A percentile compares a stretch with the other conserved stretches of the same genome.
Conservation (phyloP, 441 rosid species). For the Pelargonium citronellum region DNA sequence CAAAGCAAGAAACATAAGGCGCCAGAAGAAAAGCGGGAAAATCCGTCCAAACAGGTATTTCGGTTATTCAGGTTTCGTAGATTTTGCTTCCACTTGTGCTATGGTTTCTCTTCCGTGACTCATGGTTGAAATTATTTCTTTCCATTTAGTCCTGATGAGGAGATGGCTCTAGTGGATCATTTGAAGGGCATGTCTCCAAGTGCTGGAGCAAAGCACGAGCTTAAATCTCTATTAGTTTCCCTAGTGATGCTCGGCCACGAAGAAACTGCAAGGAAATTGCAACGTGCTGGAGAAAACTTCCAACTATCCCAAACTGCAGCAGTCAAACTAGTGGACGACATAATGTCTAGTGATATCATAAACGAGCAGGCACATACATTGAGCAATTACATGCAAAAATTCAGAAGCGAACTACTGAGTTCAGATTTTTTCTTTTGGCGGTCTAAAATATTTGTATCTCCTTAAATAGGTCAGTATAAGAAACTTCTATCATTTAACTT, state of each 20-base stretch:
- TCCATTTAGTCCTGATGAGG: constrained; percentile 75
- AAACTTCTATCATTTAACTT: neutral
- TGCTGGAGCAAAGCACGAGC: constrained; percentile 62
- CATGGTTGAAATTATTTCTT: constrained; percentile 16
- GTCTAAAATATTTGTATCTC: constrained; percentile 52
- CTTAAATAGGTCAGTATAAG: constrained; percentile 29
- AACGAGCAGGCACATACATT: constrained; percentile 52
- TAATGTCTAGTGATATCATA: constrained; percentile 43
- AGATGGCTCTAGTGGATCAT: constrained; percentile 87
- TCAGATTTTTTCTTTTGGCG: constrained; percentile 67
- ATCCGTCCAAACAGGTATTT: constrained; percentile 87
- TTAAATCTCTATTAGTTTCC: constrained; percentile 60
- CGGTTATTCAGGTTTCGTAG: constrained; percentile 9
- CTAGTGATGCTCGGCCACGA: constrained; percentile 67
- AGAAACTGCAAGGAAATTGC: constrained; percentile 64
- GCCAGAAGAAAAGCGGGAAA: constrained; percentile 69
- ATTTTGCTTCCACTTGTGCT: too few species aligned
- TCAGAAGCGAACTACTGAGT: constrained; percentile 34
- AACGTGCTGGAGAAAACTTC: constrained; percentile 57
- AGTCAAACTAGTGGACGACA: constrained; percentile 71
- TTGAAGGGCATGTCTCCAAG: constrained; percentile 73
- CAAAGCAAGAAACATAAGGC: constrained; percentile 67
- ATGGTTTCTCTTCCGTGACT: neutral
- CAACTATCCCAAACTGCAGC: constrained; percentile 79
- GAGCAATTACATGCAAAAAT: constrained; percentile 43